Evolutionary conservation across 768 basidiomycete species (phyloP).

Genomic region (Rhizopogon vesiculosus): DNA sequence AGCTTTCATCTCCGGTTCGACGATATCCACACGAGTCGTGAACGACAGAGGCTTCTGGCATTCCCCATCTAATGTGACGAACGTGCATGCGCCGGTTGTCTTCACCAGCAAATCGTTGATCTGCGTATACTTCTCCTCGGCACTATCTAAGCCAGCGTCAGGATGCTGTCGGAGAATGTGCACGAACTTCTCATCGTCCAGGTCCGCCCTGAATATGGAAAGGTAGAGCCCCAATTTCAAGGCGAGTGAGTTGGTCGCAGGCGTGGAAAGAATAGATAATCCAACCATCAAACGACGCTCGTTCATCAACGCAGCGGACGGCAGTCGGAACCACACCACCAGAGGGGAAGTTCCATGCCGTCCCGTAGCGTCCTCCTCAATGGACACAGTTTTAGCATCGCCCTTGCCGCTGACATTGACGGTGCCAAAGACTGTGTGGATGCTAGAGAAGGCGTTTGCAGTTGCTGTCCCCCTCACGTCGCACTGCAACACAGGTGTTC

Average conservation of each 20-base stretch:
- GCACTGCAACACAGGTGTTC: slow-evolving; percentile 18
- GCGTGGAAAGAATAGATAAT: slow-evolving; percentile 11
- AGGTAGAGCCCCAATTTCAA: slow-evolving; percentile 8
- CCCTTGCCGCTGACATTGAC: slow-evolving; percentile 14
- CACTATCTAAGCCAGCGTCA: background rate
- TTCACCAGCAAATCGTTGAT: background rate
- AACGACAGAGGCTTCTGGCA: slow-evolving; percentile 13
- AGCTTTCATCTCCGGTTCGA: slow-evolving; percentile 14
- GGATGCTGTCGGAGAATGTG: slow-evolving; percentile 18
- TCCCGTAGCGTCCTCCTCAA: slow-evolving; percentile 12
- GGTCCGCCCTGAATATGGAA: slow-evolving; percentile 12
- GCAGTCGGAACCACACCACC: slow-evolving; percentile 16
- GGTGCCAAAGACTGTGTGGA: slow-evolving; percentile 16
- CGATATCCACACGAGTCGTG: slow-evolving; percentile 15
- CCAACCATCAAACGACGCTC: slow-evolving; percentile 9
- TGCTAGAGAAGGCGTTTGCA: slow-evolving; percentile 14
- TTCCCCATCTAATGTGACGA: slow-evolving; percentile 12
- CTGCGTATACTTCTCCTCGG: slow-evolving; percentile 13
- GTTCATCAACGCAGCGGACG: slow-evolving; percentile 9
- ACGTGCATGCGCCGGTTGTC: background rate
- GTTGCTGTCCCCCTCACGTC: slow-evolving; percentile 8
- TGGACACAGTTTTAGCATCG: slow-evolving; percentile 8
- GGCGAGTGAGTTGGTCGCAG: slow-evolving; percentile 6
- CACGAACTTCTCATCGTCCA: slow-evolving; percentile 9
- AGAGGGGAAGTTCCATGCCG: slow-evolving; percentile 13